phyloP scores from a whole-genome alignment of 2,329 filamentous ascomycete species.

The Arthrobotrys pseudoclavata region DNA sequence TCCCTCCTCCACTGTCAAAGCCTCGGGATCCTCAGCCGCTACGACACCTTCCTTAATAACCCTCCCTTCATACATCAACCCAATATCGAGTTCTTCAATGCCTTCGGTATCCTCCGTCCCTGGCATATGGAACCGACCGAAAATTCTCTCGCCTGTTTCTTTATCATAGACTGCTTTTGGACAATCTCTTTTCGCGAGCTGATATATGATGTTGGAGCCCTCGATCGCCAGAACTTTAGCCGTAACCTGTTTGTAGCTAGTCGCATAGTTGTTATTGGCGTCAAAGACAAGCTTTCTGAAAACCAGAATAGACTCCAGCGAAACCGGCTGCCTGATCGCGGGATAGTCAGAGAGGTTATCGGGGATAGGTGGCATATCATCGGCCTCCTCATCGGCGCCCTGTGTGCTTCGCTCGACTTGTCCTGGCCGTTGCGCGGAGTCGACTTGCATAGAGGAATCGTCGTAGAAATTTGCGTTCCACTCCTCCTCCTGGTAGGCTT shows the following conservation, averaged over 20 bases:
- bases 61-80: constrained; percentile 30
- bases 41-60: constrained; percentile 46
- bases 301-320: constrained; percentile 61
- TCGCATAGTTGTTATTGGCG: constrained; percentile 48
- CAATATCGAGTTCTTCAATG: constrained; percentile 28
- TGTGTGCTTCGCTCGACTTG: constrained; percentile 43
- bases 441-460: constrained; percentile 59
- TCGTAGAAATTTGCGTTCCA: constrained; percentile 60
- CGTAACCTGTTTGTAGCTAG: constrained; percentile 61
- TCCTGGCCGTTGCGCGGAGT: constrained; percentile 41
- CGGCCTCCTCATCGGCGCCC: constrained; percentile 53
- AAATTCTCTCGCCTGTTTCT: constrained; percentile 62
- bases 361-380: constrained; percentile 62
- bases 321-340: constrained; percentile 59
- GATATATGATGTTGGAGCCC: constrained; percentile 34
- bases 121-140: constrained; percentile 63
- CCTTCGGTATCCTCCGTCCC: constrained; percentile 58
- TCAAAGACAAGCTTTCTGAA: constrained; percentile 61
- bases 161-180: constrained; percentile 60
- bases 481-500: constrained; percentile 11
- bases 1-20: not conserved
- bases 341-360: constrained; percentile 60
- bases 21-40: not conserved
- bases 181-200: constrained; percentile 61
- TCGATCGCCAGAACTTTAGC: constrained; percentile 60